Percentiles rank a stretch among this genome's conserved stretches.
Conservation (phyloP, 2,329 filamentous ascomycete genomes). For the Diaporthe amygdali region DNA sequence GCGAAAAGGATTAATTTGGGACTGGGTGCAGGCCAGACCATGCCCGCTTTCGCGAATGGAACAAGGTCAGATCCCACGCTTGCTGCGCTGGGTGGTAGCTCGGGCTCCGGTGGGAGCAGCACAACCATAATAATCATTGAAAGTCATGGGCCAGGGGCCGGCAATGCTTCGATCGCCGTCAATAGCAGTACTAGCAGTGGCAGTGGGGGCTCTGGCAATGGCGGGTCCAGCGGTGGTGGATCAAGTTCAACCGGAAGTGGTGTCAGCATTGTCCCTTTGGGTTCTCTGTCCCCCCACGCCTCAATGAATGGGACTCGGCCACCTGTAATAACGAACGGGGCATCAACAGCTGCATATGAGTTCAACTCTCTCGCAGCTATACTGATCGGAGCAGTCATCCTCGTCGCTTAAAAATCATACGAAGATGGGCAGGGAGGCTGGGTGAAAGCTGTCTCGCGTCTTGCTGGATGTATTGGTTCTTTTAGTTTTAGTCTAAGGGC, state of each 20-base stretch:
- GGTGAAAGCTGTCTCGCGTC: not conserved
- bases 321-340: not conserved
- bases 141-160: not conserved
- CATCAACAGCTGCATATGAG: not conserved
- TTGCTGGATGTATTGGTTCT: not conserved
- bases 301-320: slow-evolving; percentile 1
- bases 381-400: not conserved
- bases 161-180: not conserved
- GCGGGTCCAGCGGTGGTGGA: not conserved
- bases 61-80: slow-evolving; percentile 9
- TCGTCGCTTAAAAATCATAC: not conserved
- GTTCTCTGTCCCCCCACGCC: not conserved
- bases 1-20: slow-evolving; percentile 9
- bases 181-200: not conserved
- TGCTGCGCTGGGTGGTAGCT: not conserved
- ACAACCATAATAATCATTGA: not conserved
- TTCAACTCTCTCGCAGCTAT: not conserved
- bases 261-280: not conserved
- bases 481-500: too few relatives aligned
- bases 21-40: not conserved
- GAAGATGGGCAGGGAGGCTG: not conserved
- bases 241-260: not conserved
- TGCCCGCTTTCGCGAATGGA: slow-evolving; percentile 13
- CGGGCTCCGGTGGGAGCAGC: not conserved
- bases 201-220: not conserved